Evolutionary conservation across 495 filamentous ascomycete genomes (phyloP), one percentile per base, ranked within the genome.

Genomic region (Xylaria scruposa): DNA sequence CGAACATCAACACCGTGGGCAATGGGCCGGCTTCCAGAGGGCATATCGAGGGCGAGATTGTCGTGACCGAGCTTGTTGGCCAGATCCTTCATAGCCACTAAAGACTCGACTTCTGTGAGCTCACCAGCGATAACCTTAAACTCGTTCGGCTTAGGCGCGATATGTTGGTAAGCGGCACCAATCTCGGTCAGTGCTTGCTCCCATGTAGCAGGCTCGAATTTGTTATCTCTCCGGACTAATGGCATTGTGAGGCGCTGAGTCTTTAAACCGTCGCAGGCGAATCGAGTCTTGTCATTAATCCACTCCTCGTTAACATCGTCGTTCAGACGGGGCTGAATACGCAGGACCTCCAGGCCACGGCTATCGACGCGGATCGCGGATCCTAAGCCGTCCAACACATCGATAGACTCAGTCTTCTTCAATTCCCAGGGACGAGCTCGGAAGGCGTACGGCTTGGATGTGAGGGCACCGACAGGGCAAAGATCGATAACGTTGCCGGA

Each of bases 261-360:
- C 87, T 91, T 95, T 72, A 99, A 84, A n/a, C 95, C 96, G 83
- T 99, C 96, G 81, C 94, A 97, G 9, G 96, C 95, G 81, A 98
- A 99, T 40, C 96, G 88, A 29, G 94, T 91, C 85, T 99, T 99
- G 85, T 99, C 96, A 78, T 98, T 95, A 78, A 99, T 97, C 96
- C 96, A 99, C 83, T 98, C 96, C 83, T 99, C 96, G 81, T 99
- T 99, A 72, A 99, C 89, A 78, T 98, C 94, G 75, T 99, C 96
- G 79, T 98, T 99, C 62, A 98, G 87, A 75, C 96, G 88, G 19
- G 96, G 96, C 21, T 97, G 77, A 67, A 99, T 87, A 67, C 97
- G 90, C 96, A 98, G 97, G 47, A 99, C 94, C 82, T 98, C 94
- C 76, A 98, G 81, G n/a, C 96, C 96, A 74, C 96, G 88, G 53